Evolutionary conservation across 208 protist species (phyloP), one percentile per base, ranked within the genome.

Genomic region (Acanthamoeba healyi): DNA sequence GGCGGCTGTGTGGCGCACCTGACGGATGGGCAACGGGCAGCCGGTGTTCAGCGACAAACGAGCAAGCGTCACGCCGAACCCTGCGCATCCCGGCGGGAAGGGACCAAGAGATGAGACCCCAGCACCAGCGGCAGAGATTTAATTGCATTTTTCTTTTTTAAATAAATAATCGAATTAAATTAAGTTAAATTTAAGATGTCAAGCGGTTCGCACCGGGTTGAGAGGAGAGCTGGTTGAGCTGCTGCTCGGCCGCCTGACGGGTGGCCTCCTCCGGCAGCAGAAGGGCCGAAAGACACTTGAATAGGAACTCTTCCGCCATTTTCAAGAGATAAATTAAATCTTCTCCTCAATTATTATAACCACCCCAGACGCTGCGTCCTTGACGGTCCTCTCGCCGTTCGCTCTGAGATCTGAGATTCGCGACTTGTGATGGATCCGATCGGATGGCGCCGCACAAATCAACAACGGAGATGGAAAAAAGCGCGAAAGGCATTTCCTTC

Each of bases 11-110:
- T 74, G 24, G 36, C 67, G 42, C 42, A 89, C 81, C 81, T 89
- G 81, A 5, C 81, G 81, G 54, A 89, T 67, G 22, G 81, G 81
- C 17, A 89, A 26, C 29, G 81, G 81, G 29, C 44, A 89, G 15
- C 54, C 54, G 19, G 44, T 24, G 9, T 46, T 65, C n/a, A 89
- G 26, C 17, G 19, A 36, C n/a, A 89, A 32, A 36, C 81, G 81
- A 32, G 81, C n/a, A 0, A 89, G 34, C 22, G 81, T 65, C 14
- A 89, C 46, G 38, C 81, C 81, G 63, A 42, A 89, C 9, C 81
- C 81, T 89, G 81, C 26, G 38, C 26, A 54, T 54, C 49, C 6
- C 49, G 49, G n/a, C n/a, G n/a, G n/a, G n/a, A n/a, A 61, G 14
- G 17, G 0, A 26, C 14, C 12, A 17, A 26, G 32, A 72, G 32